These are phyloP conservation scores for Colletotrichum musae DNA, from an alignment of 2,329 filamentous ascomycete genomes.

Conservation along the genomic window DNA sequence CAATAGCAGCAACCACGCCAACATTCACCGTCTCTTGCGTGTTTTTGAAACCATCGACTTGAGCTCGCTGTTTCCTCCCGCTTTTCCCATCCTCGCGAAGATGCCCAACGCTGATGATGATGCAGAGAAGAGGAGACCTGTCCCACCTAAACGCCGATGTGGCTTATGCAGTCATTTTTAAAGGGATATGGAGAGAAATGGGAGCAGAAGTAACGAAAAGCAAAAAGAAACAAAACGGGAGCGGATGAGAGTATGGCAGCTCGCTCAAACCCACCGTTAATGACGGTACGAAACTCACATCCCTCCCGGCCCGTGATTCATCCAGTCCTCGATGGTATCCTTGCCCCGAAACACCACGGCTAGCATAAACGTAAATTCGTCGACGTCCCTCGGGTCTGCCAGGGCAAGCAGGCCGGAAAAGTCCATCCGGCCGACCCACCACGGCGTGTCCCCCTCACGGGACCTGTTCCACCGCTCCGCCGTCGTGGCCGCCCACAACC, in stretches of 20 bases:
- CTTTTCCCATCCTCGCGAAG: not conserved
- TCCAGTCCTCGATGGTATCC: slow-evolving; percentile 42
- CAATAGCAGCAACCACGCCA: no score
- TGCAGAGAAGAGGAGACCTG: slow-evolving; percentile 5
- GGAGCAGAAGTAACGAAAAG: not conserved
- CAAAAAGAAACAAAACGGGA: no score
- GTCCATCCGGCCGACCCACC: slow-evolving; percentile 42
- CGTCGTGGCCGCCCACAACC: slow-evolving; percentile 41
- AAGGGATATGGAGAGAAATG: not conserved
- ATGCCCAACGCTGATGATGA: slow-evolving; percentile 13
- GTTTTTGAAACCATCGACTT: no score
- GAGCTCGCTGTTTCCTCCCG: no score
- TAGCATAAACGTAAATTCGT: slow-evolving; percentile 40
- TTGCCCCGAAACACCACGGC: slow-evolving; percentile 39
- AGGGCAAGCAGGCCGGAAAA: slow-evolving; percentile 39
- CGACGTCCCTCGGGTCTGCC: slow-evolving; percentile 39
- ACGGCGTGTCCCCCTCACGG: slow-evolving; percentile 34
- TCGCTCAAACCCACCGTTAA: no score
- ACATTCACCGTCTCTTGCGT: no score
- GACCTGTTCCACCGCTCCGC: slow-evolving; percentile 41
- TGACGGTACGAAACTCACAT: slow-evolving; percentile 12
- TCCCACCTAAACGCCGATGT: slow-evolving; percentile 24
- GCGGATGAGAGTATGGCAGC: no score
- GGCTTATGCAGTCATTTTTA: slow-evolving; percentile 4
- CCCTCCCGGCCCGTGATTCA: slow-evolving; percentile 27